Base-by-base conservation (phyloP, 2,329 filamentous ascomycete species). In the Exophiala viscosa region DNA sequence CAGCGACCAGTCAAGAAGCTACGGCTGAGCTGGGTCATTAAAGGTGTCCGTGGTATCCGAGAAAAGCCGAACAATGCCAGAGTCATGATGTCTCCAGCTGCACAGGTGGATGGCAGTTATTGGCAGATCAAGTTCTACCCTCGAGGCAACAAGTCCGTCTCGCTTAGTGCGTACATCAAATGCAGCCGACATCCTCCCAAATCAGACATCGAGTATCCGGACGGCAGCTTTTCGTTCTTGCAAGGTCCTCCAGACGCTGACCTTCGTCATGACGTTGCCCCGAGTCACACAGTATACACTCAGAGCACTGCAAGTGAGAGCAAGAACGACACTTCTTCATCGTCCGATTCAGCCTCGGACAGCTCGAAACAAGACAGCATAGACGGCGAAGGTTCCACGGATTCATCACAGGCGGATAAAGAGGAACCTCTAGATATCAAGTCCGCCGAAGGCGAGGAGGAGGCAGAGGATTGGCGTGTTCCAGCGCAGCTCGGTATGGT, bases 101-200 rank as follows among this genome's bases (percentile, higher is more conserved):
- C 81, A 9, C 75, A 68, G 20, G 71, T 85, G 51, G 82, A 80
- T 15, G 81, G 79, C 15, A 77, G 80, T 55, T 81, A 83, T 64
- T 85, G 82, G 82, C 81, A 78, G 50, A 80, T 85, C 70, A 85
- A 85, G 65, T 81, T 84, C 63, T 84, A 81, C 59, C 82, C 82
- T 2, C 75, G 76, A 40, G 82, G 82, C 15, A 83, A 84, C 61
- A 76, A 79, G 58, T 76, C 78, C 2, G 75, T 77, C 35, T 79
- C 79, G 31, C 64, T 84, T 47, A 83, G 81, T 58, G 72, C 83
- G 18, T 85, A 84, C 60, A 68, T 85, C 33, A 81, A 84, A 63
- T 83, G 80, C 63, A 76, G 81, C n/a, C 74, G 72, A 14, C 75
- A 80, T 10, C 65, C 71, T 51, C 71, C 72, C 7, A 54, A 61